Evolutionary conservation across 495 filamentous ascomycete genomes (phyloP).

Genomic region (Cercophora scortea): DNA sequence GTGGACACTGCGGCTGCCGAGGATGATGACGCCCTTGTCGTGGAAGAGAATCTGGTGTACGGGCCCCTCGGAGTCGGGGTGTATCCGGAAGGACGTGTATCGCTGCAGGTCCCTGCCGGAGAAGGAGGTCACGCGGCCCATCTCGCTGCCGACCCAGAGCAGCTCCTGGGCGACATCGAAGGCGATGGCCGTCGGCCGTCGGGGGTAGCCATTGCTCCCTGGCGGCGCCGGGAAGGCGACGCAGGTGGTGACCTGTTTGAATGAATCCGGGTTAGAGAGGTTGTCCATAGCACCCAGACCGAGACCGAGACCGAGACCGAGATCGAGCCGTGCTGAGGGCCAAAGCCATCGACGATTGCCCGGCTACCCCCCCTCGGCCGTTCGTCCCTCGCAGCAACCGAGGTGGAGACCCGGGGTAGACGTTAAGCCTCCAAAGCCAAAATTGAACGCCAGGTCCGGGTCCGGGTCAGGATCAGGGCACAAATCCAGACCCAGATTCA

Average conservation of each 20-base stretch:
- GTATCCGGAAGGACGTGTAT: slow-evolving; percentile 63
- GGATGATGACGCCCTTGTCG: slow-evolving; percentile 75
- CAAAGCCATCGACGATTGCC: too few relatives aligned
- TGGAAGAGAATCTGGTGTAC: slow-evolving; percentile 79
- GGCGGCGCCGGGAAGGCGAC: slow-evolving; percentile 58
- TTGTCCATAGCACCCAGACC: neutral
- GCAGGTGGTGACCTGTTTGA: slow-evolving; percentile 58
- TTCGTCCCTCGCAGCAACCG: neutral
- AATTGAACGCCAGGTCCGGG: too few relatives aligned
- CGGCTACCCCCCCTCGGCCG: too few relatives aligned
- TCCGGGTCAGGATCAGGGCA: too few relatives aligned
- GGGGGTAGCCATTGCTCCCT: slow-evolving; percentile 50
- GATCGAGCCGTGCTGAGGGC: neutral
- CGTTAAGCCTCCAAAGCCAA: too few relatives aligned
- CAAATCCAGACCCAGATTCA: too few relatives aligned
- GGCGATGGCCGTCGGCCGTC: slow-evolving; percentile 63
- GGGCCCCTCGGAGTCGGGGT: slow-evolving; percentile 57
- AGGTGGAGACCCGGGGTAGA: too few relatives aligned
- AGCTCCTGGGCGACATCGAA: slow-evolving; percentile 87
- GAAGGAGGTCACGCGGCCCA: slow-evolving; percentile 84
- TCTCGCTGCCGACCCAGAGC: slow-evolving; percentile 85
- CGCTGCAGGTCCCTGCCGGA: slow-evolving; percentile 69
- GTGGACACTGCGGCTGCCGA: slow-evolving; percentile 72
- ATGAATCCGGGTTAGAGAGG: neutral
- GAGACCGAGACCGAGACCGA: too few relatives aligned